Base-by-base conservation (phyloP, 495 filamentous ascomycete genomes). In the Xylaria bambusicola region DNA sequence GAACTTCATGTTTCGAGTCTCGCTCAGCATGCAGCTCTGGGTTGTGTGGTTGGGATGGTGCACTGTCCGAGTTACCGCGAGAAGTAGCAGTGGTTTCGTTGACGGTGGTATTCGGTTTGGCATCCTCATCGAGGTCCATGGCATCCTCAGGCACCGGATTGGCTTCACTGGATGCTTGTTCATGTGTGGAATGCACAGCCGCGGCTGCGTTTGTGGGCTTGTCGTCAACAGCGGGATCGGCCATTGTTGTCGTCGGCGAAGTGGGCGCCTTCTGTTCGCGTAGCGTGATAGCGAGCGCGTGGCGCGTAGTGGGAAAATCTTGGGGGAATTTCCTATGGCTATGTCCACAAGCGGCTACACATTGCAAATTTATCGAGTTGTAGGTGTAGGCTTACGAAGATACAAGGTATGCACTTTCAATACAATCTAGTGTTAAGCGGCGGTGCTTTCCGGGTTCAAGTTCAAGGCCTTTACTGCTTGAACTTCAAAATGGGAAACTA, bases 81-180 rank as follows among this genome's bases (percentile, higher is more conserved):
- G 49, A 33, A 35, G 36, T 44, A 6, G 44, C 33, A 18, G 54
- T 53, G 20, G 41, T 17, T 7, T 33, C 41, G 41, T 44, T 48
- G 29, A 31, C 23, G 42, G 5, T 56, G 3, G 51, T 46, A 13
- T 26, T 40, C 46, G n/a, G 29, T n/a, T 4, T 17, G 3, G 17
- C 26, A 1, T 21, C 38, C 1, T 40, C 52, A 15, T 33, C 64
- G 8, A 52, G 38, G 17, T 63, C 50, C 52, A 31, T 56, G 31
- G 52, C 50, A 48, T 74, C 71, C n/a, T 66, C 69, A 33, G 59
- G 58, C 41, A 47, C 47, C 38, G 68, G 64, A 60, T 77, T 80
- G 36, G 76, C 75, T 58, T 78, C 77, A 51, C 77, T 78, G 23
- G 75, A 77, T 55, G 77, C 75, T 71, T 70, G 77, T 58, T 77